Evolutionary conservation across 2,329 filamentous ascomycete species (phyloP), one percentile per base, ranked within the genome.

Genomic region (Ceratocystis alfenasii): DNA sequence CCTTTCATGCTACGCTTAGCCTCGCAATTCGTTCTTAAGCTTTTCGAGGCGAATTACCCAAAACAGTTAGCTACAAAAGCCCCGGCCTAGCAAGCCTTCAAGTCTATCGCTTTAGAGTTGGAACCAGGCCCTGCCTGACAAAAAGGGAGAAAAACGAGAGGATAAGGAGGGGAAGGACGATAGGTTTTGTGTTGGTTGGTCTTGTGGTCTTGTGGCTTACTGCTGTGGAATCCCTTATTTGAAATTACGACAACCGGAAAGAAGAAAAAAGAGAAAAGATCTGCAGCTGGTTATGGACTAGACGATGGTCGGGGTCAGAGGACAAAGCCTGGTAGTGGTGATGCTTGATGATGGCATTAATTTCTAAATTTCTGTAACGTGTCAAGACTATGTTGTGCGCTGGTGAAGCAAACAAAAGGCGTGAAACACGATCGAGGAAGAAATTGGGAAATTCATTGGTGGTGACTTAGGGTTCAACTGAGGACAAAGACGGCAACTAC

Each of bases 191-290:
- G 36, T 15, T 41, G 36, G 36, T 41, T 41, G 36, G 36, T 41
- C 48, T 28, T 48, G 48, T 53, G 48, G 48, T 25, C 25, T 53
- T 22, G 8, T 36, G 8, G 28, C 10, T 36, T 59, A 17, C 55
- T 59, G 15, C 28, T 33, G 55, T n/a, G 55, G 5, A 17, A 33
- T 59, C 55, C 28, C 28, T 53, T 53, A 25, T 59, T 57, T 57
- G 53, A 59, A 59, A 59, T 59, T 59, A 30, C 55, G 5, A 59
- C 55, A 59, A 59, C 33, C 55, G 3, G 55, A 33, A 59, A 59
- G 55, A 36, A 36, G 55, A 10, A 20, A 59, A 59, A 36, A n/a
- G 12, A 36, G 55, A 59, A 59, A 59, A 4, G 55, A 59, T 59
- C 55, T 8, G 25, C 55, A 30, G 28, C 55, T n/a, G 15, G 55